These are phyloP conservation scores for Prunus padus DNA, from an alignment of 306 rosid genomes.

Conservation along the genomic window DNA sequence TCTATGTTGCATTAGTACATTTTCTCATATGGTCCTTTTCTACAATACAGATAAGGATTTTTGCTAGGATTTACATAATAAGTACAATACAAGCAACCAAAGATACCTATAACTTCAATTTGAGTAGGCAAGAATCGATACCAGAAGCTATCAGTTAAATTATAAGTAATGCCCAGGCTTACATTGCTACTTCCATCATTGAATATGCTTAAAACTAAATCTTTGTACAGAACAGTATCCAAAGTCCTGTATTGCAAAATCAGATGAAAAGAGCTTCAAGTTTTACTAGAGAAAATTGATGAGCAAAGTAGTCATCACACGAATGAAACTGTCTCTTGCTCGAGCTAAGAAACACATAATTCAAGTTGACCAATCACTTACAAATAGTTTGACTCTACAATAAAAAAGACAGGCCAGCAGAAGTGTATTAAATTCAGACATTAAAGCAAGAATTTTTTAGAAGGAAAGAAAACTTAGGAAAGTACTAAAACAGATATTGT, in stretches of 20 bases:
- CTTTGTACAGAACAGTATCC: neutral
- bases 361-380: neutral
- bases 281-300: neutral
- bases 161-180: neutral
- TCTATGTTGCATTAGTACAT: neutral
- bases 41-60: neutral
- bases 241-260: neutral
- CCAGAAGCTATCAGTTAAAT: neutral
- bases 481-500: neutral
- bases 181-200: too few relatives aligned
- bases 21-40: neutral
- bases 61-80: neutral
- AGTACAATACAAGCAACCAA: neutral
- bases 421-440: neutral
- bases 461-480: neutral
- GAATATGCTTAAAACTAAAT: neutral
- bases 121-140: neutral
- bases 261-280: neutral
- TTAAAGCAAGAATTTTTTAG: neutral
- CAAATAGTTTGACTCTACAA: neutral
- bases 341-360: too few relatives aligned
- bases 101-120: neutral
- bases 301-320: neutral
- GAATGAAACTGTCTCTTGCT: neutral
- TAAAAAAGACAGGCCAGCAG: neutral